Base-by-base conservation (phyloP, 805 yeast species). In the Saccharomycopsis oosterbeekiorum region DNA sequence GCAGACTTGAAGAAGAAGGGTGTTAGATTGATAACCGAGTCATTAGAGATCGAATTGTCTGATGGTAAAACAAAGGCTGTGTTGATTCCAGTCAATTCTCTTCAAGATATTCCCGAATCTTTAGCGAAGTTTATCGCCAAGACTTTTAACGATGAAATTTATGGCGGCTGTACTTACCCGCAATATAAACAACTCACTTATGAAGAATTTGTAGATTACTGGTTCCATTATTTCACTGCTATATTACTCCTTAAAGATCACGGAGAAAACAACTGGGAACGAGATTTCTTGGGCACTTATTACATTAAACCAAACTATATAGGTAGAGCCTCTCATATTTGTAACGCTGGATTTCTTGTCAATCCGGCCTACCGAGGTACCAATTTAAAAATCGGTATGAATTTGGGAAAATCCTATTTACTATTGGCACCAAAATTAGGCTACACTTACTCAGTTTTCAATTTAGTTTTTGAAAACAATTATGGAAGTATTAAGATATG, bases 311-410 rank as follows among this genome's bases (percentile, higher is more conserved):
- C 98, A 17, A 92, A 92, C 72, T 92, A 91, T 70, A 73, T 78
- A 1, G 97, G 96, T 9, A 80, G 96, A 62, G 85, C 93, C 65
- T 83, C 94, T 0, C 97, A 92, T 68, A 85, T 83, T 36, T 89
- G 97, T 68, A 92, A 92, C 70, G 97, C 85, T 0, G 97, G 96
- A 0, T 92, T 92, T 69, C 70, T 90, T 11, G 96, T 92, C 6
- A 80, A 80, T 62, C 76, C 77, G 9, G 65, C 65, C 0, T 74
- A 75, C 29, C 78, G 97, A 64, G 94, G 96, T 0, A 71, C 77
- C 56, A 67, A 72, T 14, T 60, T 42, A 36, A 85, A 87, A 10
- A 72, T 89, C 15, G 97, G 97, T 1, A 77, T 74, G 41, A 79
- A 79, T n/a, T 69, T 92, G 69, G 97, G 96, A 4, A 74, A 74